Evolutionary conservation across 208 protist genomes (phyloP), one percentile per base, ranked within the genome.

Genomic region (Strigomonas culicis): DNA sequence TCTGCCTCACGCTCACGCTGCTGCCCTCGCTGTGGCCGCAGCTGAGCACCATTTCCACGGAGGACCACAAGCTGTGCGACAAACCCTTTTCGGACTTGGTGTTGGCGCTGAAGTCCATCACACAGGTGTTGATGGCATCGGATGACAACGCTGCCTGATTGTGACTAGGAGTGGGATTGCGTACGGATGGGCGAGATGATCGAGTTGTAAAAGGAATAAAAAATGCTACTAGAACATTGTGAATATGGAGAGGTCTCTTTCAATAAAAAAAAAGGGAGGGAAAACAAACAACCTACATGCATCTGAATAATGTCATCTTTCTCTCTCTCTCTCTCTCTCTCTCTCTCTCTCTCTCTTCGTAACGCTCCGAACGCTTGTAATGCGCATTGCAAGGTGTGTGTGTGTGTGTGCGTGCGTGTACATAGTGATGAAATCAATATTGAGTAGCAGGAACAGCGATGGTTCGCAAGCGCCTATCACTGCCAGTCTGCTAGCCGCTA

Each of bases 41-140:
- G 57, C 70, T 92, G 55, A 68, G 72, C 27, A 58, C 27, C 24
- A 64, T 92, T 36, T 80, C 74, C 11, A 59, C 65, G 0, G 79
- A 89, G 11, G 81, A 92, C 31, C 85, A 89, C 66, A 62, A 68
- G 11, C 58, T 46, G 43, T 82, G 77, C 32, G 86, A 91, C 49
- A 66, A 72, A 41, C 60, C 78, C 13, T 74, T 95, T 46, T 63
- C 52, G 7, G 75, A 83, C 63, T 59, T 95, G 57, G 59, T 79
- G 50, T 63, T 91, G 65, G 77, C 69, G 8, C 66, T 95, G 13
- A 91, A 87, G 62, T 63, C 77, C 13, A 68, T 92, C 63, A 77
- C 84, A 50, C 85, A 92, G 59, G 56, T 91, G n/a, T 65, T 88
- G 36, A 90, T 92, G 77, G 86, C 85, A 8, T 77, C 85, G 2